Base-by-base conservation (phyloP, 768 basidiomycete species). In the Leucogyrophana mollusca region DNA sequence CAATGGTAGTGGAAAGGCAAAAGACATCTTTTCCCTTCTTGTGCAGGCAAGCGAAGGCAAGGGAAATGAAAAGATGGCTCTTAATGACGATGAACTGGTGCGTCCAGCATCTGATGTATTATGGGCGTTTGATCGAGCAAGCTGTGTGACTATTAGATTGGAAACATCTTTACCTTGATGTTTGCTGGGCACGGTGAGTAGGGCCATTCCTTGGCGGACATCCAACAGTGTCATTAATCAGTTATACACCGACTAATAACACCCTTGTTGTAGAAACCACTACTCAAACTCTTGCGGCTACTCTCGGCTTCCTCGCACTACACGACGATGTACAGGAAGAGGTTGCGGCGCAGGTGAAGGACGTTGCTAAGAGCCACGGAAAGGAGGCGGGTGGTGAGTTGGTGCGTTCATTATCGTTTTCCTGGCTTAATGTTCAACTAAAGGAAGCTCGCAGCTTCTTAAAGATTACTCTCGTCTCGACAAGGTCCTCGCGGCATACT, bases 151-250 rank as follows among this genome's bases (percentile, higher is more conserved):
- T 13, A 10, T 4, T n/a, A 78, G 78, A 76, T 79, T 40, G 79
- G 78, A 4, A 82, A 81, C 40, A 55, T 78, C 1, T 81, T 71
- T 50, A 51, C 72, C 10, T 65, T 79, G 56, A 61, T 85, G 18
- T 74, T 83, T 33, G 80, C 82, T 35, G 82, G 83, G 10, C 78
- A 82, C 57, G 81, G 79, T 73, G 49, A 30, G 65, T 50, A 9
- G 22, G n/a, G n/a, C n/a, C n/a, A n/a, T n/a, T 13, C 13, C 13
- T 30, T 30, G 27, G 10, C 22, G n/a, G n/a, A n/a, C n/a, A n/a
- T 35, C 24, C 8, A 21, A 30, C 6, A 30, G 13, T 30, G 13
- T 30, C 11, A 22, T 18, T 7, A n/a, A 34, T 24, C 25, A 24
- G 13, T 30, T 13, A n/a, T n/a, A n/a, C n/a, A n/a, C 13, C 27